Conservation (phyloP, 2,329 filamentous ascomycete species). For the Epichloe gansuensis region DNA sequence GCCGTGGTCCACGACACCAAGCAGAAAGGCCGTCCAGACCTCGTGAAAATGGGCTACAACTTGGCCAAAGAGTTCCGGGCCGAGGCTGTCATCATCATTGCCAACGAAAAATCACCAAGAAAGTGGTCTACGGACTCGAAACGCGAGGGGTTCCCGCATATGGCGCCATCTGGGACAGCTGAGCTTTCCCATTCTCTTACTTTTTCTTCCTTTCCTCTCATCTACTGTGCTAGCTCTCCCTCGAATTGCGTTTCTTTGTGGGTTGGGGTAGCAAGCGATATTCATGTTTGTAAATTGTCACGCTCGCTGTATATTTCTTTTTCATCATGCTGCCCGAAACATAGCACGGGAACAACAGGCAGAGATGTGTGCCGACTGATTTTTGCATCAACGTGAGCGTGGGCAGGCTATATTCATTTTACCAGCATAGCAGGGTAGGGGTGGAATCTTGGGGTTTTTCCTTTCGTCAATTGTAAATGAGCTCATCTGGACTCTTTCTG, state of each 20-base stretch:
- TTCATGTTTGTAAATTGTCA: neutral
- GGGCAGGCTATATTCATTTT: neutral
- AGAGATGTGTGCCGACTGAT: neutral
- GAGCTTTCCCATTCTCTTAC: neutral
- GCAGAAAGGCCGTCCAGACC: conserved; percentile 44
- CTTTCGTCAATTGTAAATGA: neutral
- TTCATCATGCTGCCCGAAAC: neutral
- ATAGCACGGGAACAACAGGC: neutral
- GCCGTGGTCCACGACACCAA: conserved; percentile 59
- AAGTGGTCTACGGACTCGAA: conserved; percentile 58
- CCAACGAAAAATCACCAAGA: conserved; percentile 56
- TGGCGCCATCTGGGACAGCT: conserved; percentile 61
- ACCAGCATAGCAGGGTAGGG: neutral
- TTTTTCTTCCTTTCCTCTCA: neutral
- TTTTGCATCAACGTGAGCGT: neutral
- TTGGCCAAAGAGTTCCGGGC: conserved; percentile 41
- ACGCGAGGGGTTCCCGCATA: conserved; percentile 53
- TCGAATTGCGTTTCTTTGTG: neutral
- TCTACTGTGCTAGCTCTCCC: neutral
- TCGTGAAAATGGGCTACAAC: conserved; percentile 39
- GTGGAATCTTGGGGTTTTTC: neutral
- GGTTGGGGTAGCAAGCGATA: neutral
- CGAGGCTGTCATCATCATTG: conserved; percentile 64
- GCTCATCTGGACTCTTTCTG: neutral
- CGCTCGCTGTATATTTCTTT: neutral